A percentile compares a stretch with the other conserved stretches of the same genome.
Evolutionary conservation across 2,329 filamentous ascomycete genomes (phyloP).

Genomic region (Cadophora sp.): DNA sequence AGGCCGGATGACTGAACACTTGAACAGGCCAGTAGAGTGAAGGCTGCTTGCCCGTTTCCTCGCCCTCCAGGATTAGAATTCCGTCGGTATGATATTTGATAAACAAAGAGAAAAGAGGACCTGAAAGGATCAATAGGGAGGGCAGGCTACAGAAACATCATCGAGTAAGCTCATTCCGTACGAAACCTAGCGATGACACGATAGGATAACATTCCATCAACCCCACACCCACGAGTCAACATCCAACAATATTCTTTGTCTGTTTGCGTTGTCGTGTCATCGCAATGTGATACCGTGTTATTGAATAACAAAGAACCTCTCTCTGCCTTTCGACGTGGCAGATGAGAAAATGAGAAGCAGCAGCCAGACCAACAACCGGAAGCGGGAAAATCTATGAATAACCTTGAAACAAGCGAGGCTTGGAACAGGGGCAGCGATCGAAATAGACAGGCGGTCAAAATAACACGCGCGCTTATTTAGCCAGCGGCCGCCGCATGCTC

Average conservation of each 20-base stretch:
- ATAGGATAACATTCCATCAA: not conserved
- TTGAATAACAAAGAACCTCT: conserved; percentile 8
- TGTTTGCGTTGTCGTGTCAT: not conserved
- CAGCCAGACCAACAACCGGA: not conserved
- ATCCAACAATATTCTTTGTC: not conserved
- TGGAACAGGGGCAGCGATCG: not conserved
- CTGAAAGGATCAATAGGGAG: conserved; percentile 3
- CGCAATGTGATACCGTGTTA: not conserved
- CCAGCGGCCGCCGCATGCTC: conserved; percentile 12
- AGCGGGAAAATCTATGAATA: conserved; percentile 22
- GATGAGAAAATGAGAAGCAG: not conserved
- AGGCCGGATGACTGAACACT: conserved; percentile 8
- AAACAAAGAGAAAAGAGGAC: not conserved
- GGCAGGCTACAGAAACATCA: not conserved
- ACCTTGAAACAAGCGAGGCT: conserved; percentile 30
- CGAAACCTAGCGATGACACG: not conserved
- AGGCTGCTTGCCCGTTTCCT: not conserved
- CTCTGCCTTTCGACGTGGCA: not conserved
- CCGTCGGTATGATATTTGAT: not conserved
- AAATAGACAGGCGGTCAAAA: conserved; percentile 25
- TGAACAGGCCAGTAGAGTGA: not conserved
- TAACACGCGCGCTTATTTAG: conserved; percentile 29
- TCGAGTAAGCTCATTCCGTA: not conserved
- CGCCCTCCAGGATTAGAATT: not conserved
- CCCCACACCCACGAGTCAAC: not conserved